Conservation (phyloP, 129 eudicot genomes). For the Pittosporum tobira region DNA sequence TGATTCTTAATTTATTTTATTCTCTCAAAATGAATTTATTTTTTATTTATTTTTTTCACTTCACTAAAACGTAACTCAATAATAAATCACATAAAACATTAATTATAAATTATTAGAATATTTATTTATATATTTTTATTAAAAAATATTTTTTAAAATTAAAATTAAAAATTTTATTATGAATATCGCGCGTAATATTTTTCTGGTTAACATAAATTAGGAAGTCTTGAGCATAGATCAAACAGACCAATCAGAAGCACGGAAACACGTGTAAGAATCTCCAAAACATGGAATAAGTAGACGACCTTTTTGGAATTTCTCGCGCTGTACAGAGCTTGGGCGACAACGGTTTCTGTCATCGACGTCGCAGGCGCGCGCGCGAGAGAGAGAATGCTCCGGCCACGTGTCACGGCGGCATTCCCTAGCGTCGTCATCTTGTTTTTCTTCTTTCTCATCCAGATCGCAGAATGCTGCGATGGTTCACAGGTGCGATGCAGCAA, state of each 20-base stretch:
- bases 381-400: constrained; percentile 26
- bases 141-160: no score
- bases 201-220: no score
- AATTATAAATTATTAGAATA: no score
- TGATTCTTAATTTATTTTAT: no score
- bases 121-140: no score
- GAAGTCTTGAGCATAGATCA: not conserved
- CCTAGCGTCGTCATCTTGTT: constrained; percentile 10
- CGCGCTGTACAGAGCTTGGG: not conserved
- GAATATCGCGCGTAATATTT: no score
- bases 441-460: constrained; percentile 15
- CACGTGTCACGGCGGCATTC: constrained; percentile 24
- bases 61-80: no score
- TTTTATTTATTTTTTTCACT: no score
- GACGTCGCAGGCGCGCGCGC: not conserved
- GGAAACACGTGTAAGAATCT: constrained; percentile 29
- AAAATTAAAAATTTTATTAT: no score
- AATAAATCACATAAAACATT: not conserved
- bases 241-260: constrained; percentile 26
- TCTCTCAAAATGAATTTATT: no score
- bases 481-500: constrained; percentile 63
- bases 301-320: no score
- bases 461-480: constrained; percentile 16
- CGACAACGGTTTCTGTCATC: no score
- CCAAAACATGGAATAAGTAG: constrained; percentile 10